Evolutionary conservation across 352 stramenopile genomes (phyloP), one percentile per base, ranked within the genome.

Genomic region (Stramenopiles sp.): DNA sequence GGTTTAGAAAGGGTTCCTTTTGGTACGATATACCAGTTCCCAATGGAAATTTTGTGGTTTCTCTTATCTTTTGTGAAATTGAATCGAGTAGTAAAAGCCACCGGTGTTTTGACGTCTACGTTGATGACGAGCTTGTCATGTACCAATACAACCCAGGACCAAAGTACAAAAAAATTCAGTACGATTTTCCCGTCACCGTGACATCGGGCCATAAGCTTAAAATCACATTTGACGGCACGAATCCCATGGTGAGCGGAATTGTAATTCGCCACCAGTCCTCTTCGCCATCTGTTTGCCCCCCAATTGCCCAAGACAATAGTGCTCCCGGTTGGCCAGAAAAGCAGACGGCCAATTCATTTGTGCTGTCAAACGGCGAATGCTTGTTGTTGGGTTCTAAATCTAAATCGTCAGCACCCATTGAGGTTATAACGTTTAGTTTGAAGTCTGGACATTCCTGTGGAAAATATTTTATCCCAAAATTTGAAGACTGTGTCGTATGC

Each of bases 1-100:
- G 53, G 33, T 2, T 33, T 4, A 71, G 35, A 6, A 2, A 71
- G 33, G 53, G 35, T 71, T 35, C 33, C 35, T 71, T 71, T 6
- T 71, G 53, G 53, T 71, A 71, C 35, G 33, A 31, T 2, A 71
- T 71, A 4, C 53, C 53, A 71, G 53, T 71, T 71, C 53, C 53
- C 6, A 71, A 71, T 71, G 53, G 53, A 35, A 33, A 71, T 2
- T 71, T 71, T 71, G 53, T 71, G 4, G 12, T 71, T 6, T 71
- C 53, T 2, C 12, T 71, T 4, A 33, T 33, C 4, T 71, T 71
- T 6, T 31, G 35, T 35, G 53, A 71, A 71, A 6, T 71, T 71
- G 33, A 35, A 71, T 31, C 33, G 6, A 35, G 31, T 71, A 35
- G 31, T 2, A 71, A 6, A 4, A 71, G 31, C 33, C 33, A 71